Evolutionary conservation across 257 asterid species (phyloP), one percentile per base, ranked within the genome.

Genomic region (Nemophila menziesii): DNA sequence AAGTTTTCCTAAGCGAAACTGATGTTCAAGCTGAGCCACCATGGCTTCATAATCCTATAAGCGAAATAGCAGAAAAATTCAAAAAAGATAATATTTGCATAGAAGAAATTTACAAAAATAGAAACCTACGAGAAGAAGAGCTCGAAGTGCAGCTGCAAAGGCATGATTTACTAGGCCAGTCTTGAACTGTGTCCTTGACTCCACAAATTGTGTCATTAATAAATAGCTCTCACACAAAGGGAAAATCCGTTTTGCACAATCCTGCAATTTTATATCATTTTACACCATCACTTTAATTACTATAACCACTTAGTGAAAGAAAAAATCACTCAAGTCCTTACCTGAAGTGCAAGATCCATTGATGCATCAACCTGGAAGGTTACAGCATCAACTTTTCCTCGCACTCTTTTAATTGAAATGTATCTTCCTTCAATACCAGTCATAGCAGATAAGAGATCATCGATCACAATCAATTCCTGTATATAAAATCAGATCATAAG

Each of bases 11-110:
- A 84, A 46, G 44, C 87, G 92, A 77, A 90, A 90, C 54, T 90
- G 98, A 76, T 86, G 97, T 52, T 86, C 97, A 44, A 86, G 82
- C 69, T 86, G 97, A 46, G 97, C 97, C 67, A 89, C 96, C 96
- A 85, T 68, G 48, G 98, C 94, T 70, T 84, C 87, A 65, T 90
- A 90, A 70, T 85, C 98, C 98, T 90, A 60, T 11, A 42, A 59
- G 22, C 23, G 54, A 56, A 14, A 34, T 9, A 36, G 12, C 7
- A 39, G 16, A 17, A 40, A 17, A 22, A 17, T 8, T 18, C 24
- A 41, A 41, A 41, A 7, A 41, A 11, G 46, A 13, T 15, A 12
- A 37, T 13, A 37, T 37, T 12, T 5, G 18, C 42, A 5, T 29
- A 29, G 6, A 5, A 29, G 6, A 29, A 41, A 46, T 52, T 56